Conservation (phyloP, 331 rosid genomes). For the Arachis monticola region DNA sequence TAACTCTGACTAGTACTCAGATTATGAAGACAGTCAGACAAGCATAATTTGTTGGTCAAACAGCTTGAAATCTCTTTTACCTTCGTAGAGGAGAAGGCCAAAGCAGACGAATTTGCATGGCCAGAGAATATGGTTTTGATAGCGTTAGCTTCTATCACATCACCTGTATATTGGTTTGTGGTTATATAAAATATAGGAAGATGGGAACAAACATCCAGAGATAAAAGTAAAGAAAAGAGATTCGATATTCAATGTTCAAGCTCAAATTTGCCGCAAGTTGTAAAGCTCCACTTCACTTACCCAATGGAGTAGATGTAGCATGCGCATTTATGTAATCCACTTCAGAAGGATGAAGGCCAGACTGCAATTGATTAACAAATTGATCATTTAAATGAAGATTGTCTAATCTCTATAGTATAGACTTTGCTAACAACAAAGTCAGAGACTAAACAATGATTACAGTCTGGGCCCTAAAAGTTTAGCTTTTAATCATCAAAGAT, state of each 20-base stretch:
- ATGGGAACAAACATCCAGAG: constrained; percentile 21
- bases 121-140: constrained; percentile 70
- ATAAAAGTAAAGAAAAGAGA: constrained; percentile 6
- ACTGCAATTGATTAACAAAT: constrained; percentile 57
- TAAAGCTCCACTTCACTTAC: constrained; percentile 48
- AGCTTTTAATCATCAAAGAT: neutral
- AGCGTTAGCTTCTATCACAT: constrained; percentile 85
- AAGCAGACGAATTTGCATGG: constrained; percentile 58
- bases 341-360: constrained; percentile 76
- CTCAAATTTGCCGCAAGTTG: constrained; percentile 34
- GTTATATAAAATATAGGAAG: constrained; percentile 7
- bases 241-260: constrained; percentile 24
- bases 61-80: constrained; percentile 48
- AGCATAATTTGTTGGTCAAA: constrained; percentile 18
- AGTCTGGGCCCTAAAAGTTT: constrained; percentile 21
- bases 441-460: constrained; percentile 26
- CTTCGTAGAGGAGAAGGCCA: constrained; percentile 91
- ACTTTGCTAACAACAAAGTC: constrained; percentile 18
- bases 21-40: constrained; percentile 20
- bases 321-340: constrained; percentile 92
- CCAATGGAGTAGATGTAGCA: constrained; percentile 93
- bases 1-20: constrained; percentile 26
- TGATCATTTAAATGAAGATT: constrained; percentile 12
- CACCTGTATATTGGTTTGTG: constrained; percentile 56
- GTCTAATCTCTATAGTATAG: neutral